phyloP scores from a whole-genome alignment of 2,329 filamentous ascomycete species.

The Pyrenochaeta sp. region DNA sequence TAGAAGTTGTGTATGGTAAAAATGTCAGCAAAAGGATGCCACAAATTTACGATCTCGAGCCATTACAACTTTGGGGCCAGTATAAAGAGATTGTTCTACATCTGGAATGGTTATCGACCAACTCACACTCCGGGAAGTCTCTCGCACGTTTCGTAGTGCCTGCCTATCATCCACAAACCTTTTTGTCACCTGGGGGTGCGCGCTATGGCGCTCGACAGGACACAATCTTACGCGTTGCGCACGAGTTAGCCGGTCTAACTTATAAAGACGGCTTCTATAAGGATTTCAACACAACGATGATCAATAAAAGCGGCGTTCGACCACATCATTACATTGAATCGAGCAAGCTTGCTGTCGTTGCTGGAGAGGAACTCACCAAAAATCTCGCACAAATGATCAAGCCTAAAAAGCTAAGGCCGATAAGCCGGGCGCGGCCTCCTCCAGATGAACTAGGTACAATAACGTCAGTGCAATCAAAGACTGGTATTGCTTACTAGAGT shows the following conservation, averaged over 20 bases:
- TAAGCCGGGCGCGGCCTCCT: neutral
- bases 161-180: slow-evolving; percentile 1
- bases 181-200: slow-evolving; percentile 1
- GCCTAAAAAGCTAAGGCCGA: neutral
- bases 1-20: neutral
- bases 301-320: slow-evolving; percentile 1
- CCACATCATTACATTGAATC: neutral
- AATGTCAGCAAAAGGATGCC: neutral
- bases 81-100: neutral
- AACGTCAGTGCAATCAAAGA: neutral
- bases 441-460: neutral
- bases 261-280: neutral
- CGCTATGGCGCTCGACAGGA: slow-evolving; percentile 2
- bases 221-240: neutral
- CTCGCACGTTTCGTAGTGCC: slow-evolving; percentile 1
- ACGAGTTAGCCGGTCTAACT: neutral
- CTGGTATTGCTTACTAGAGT: neutral
- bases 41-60: slow-evolving; percentile 1
- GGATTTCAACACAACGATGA: neutral
- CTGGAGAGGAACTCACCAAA: neutral
- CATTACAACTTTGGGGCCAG: neutral
- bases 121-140: neutral
- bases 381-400: neutral
- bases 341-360: neutral
- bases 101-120: neutral